Base-by-base conservation (phyloP, 1,284 basidiomycete species). In the Heterobasidion annosum region DNA sequence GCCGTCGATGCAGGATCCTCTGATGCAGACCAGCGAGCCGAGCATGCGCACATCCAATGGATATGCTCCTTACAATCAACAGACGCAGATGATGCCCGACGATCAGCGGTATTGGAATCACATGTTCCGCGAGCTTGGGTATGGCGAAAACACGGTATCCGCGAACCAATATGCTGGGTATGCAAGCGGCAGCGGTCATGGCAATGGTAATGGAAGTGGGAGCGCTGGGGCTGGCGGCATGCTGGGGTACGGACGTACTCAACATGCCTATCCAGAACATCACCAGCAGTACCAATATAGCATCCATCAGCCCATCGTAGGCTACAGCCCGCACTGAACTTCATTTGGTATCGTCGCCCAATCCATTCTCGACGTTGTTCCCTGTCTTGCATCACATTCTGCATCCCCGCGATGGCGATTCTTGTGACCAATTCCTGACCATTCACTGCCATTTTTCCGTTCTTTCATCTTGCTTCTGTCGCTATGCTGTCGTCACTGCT, bases 81-180 rank as follows among this genome's bases (percentile, higher is more conserved):
- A 3, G 37, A 10, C 37, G n/a, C 37, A 40, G 37, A 40, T 40
- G 37, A 40, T 40, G n/a, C 37, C 78, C 7, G 71, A 80, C 58
- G 83, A 86, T 62, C 75, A 75, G 15, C 70, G 78, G 50, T 88
- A 88, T 66, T 87, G 82, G 75, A 78, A 78, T 59, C 78, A 78
- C 56, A 86, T 88, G 82, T 79, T 85, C 59, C 68, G 79, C 52
- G 84, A 87, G 58, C 73, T 87, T 19, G 85, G 86, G 16, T 82
- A 65, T 53, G 63, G 61, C 18, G 62, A 63, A 16, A 54, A 51
- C 8, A 53, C 53, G n/a, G 63, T 58, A 34, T 50, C 59, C 34
- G 56, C 52, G 13, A 50, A 44, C 16, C 16, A 16, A 18, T 47
- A 15, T 47, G 45, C n/a, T 1, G 37, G 37, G n/a, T 40, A 40